A percentile compares a stretch with the other conserved stretches of the same genome.
Evolutionary conservation across 495 filamentous ascomycete genomes (phyloP).

Genomic region (Clohesyomyces aquaticus): DNA sequence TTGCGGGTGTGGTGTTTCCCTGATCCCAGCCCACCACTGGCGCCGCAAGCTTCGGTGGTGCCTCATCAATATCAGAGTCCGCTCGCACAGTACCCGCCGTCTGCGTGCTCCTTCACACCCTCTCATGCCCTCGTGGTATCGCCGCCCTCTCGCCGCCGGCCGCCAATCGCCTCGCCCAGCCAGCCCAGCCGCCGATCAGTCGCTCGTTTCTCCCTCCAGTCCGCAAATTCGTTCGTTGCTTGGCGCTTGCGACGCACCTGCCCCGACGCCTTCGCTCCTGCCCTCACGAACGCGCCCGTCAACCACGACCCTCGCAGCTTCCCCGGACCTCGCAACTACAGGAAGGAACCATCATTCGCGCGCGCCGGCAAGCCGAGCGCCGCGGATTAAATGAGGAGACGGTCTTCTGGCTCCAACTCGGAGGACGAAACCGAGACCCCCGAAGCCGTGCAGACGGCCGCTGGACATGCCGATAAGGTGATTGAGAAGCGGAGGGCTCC

Average conservation of each 20-base stretch:
- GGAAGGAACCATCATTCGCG: not conserved
- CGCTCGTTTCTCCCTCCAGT: slow-evolving; percentile 12
- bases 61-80: not conserved
- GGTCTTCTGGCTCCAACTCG: not conserved
- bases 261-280: not conserved
- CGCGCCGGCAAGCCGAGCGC: not conserved
- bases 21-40: not conserved
- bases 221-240: slow-evolving; percentile 11
- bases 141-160: slow-evolving; percentile 14
- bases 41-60: not conserved
- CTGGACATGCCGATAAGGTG: not conserved
- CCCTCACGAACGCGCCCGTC: not conserved
- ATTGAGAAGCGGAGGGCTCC: not conserved
- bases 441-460: not conserved
- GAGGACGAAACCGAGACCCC: not conserved
- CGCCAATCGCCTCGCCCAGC: not conserved
- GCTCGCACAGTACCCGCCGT: not conserved
- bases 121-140: slow-evolving; percentile 17
- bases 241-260: slow-evolving; percentile 8
- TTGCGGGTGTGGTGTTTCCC: too few relatives aligned
- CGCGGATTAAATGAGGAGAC: not conserved
- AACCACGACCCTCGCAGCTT: slow-evolving; percentile 1
- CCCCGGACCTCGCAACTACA: not conserved
- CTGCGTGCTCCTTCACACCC: not conserved
- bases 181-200: slow-evolving; percentile 2